Base-by-base conservation (phyloP, 352 stramenopile species). In the Globisporangium paroecandrum region DNA sequence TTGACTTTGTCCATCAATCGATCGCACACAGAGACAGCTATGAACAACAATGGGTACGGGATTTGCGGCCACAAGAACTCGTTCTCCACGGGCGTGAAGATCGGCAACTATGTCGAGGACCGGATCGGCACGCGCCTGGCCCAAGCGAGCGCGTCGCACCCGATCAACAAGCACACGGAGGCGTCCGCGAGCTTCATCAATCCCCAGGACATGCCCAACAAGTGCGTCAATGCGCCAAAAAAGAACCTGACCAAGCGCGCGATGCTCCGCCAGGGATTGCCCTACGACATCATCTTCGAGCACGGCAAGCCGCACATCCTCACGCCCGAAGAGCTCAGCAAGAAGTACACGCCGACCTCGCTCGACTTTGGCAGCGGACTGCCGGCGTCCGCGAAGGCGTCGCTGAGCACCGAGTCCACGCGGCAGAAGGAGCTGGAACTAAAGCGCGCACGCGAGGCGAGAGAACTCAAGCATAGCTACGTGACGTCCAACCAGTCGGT, bases 31-130 rank as follows among this genome's bases (percentile, higher is more conserved):
- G 13, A 20, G 27, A n/a, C 4, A 59, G 15, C 20, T 25, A 85
- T 86, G 77, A 77, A 75, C 63, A 77, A 73, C 63, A 58, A 74
- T 34, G 87, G 87, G 8, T 93, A 85, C 60, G 87, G 87, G 49
- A 82, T 93, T 51, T 91, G 85, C 57, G 85, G 87, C 3, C 87
- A 93, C 79, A 93, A 93, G 81, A 95, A 95, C 77, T 74, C 81
- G 68, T 95, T 89, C 68, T 82, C 75, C 9, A 86, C 82, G 24
- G 76, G 77, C 32, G 82, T 92, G 55, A 91, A 92, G 71, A 73
- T 91, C 67, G 85, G 87, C 38, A 95, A 93, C 70, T 95, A 90
- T 74, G 87, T 93, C 36, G 85, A 95, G 59, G 87, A 95, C 55
- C 79, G 84, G 15, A 85, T 91, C 47, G 87, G 87, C n/a, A 64